Evolutionary conservation across 257 asterid genomes (phyloP).

Genomic region (Solanum acaule): DNA sequence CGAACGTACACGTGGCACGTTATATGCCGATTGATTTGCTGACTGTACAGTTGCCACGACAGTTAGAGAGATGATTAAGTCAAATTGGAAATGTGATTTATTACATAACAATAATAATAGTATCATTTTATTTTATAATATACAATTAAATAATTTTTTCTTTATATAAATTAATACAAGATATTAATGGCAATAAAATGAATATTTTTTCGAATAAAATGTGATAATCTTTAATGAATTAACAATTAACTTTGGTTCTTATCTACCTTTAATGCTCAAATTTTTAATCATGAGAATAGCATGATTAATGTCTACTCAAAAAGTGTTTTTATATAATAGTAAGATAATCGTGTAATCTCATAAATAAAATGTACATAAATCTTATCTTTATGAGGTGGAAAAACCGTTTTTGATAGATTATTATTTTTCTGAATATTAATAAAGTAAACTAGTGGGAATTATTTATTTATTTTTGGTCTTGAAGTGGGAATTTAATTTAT

Average conservation of each 20-base stretch:
- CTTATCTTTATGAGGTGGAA: background rate
- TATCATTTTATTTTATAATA: background rate
- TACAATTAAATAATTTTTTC: background rate
- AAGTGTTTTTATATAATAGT: background rate
- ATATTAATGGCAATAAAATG: background rate
- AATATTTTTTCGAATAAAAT: background rate
- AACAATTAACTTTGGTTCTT: background rate
- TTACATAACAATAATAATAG: background rate
- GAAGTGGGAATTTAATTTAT: background rate
- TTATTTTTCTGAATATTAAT: background rate
- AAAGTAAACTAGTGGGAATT: background rate
- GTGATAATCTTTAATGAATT: background rate
- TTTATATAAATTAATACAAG: background rate
- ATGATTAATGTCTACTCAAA: background rate
- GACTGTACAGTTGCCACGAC: slow-evolving; percentile 28
- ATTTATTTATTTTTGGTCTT: background rate
- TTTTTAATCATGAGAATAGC: too few relatives aligned
- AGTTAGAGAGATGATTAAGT: background rate
- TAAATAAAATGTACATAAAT: background rate
- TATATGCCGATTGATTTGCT: slow-evolving; percentile 15
- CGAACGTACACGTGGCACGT: slow-evolving; percentile 22
- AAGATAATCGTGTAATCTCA: background rate
- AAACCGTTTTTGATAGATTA: background rate
- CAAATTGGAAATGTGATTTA: background rate
- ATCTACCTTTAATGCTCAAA: background rate